Conservation (phyloP, 129 eudicot species). For the Tagetes erecta region DNA sequence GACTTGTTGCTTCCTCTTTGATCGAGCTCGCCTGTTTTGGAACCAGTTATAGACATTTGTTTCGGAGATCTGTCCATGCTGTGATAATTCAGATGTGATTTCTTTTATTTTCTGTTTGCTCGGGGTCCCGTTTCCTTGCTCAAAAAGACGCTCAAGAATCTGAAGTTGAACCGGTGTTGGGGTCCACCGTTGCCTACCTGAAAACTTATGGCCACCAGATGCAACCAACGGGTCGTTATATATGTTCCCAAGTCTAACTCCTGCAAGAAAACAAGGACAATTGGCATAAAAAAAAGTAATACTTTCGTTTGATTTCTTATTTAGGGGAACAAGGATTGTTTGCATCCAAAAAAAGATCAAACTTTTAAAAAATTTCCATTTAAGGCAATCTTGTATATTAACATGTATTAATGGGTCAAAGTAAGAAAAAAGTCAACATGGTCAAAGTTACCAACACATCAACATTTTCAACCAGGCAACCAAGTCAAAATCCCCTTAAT, state of each 20-base stretch:
- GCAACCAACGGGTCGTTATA: constrained; percentile 76
- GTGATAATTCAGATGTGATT: constrained; percentile 79
- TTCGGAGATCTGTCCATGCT: constrained; percentile 95
- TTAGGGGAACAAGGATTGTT: neutral
- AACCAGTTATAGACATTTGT: constrained; percentile 98
- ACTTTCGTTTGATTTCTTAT: neutral
- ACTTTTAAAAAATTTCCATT: neutral
- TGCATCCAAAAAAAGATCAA: neutral
- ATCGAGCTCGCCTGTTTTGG: constrained; percentile 89
- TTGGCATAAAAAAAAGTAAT: neutral
- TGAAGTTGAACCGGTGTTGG: constrained; percentile 96
- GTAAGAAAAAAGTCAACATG: neutral
- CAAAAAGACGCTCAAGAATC: constrained; percentile 86
- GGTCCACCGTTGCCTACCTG: constrained; percentile 95
- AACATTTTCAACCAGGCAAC: neutral
- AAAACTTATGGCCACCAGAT: constrained; percentile 77
- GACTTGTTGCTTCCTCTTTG: constrained; percentile 84
- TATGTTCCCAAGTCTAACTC: constrained; percentile 79
- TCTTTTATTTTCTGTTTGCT: constrained; percentile 99
- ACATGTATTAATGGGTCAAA: neutral
- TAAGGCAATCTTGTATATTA: neutral
- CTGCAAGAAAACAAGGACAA: constrained; percentile 37
- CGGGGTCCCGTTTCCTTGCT: constrained; percentile 95
- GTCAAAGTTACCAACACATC: neutral
- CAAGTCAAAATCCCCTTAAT: constrained; percentile 2